Evolutionary conservation across 257 asterid species (phyloP), one percentile per base, ranked within the genome.

Genomic region (Fraxinus quadrangulata): DNA sequence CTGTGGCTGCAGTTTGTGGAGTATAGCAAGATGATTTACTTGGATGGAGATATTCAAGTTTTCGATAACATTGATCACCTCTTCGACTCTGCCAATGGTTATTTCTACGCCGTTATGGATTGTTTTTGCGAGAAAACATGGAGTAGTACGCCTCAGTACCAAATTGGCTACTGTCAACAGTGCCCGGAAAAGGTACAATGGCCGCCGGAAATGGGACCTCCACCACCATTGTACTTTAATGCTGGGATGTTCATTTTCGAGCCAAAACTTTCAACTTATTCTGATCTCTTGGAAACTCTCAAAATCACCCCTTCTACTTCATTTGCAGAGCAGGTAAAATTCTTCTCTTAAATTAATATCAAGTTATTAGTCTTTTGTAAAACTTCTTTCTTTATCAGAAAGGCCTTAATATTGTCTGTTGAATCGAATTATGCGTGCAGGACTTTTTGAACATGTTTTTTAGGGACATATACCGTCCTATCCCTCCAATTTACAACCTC

Each of bases 361-460:
- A 42, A 42, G 51, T 21, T 61, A 7, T 24, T 61, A 21, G 39
- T 40, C 8, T 16, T 28, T 37, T 23, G n/a, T 42, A 8, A 2
- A 17, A 12, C 34, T 6, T 24, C 13, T 65, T 56, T 56, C 67
- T 59, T 21, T 21, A 59, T 23, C 30, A 59, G 28, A 59, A 59
- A 59, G 23, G 67, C 67, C 31, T 59, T n/a, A 59, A 21, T 10
- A 59, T n/a, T 56, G 28, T 59, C 31, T 21, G 31, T 59, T 59
- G 67, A 59, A 59, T 59, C 28, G 24, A 59, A 2, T 67, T 5
- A 39, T 63, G 19, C 8, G 21, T 9, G 75, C 81, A 76, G 84
- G 84, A 81, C 72, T 77, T 81, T 28, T 42, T 81, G 28, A 81
- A 81, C 76, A 77, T 81, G 79, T 77, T 33, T 74, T 81, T 81